Evolutionary conservation across 208 protist species (phyloP).

Genomic region (Porcisia hertigi): DNA sequence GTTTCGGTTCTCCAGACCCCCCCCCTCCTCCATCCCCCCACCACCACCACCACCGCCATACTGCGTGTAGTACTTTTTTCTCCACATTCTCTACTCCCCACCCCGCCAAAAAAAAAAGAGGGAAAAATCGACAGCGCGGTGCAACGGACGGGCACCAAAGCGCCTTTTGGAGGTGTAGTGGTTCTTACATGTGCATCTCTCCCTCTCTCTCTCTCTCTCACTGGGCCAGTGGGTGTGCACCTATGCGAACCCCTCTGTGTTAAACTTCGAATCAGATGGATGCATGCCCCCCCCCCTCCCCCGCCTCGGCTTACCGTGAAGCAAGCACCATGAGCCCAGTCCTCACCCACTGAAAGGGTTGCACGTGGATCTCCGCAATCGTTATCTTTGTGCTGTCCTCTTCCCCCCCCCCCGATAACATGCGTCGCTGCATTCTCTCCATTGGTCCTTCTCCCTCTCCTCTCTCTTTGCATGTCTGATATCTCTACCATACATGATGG

Average conservation of each 20-base stretch:
- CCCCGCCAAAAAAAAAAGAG: too few species aligned
- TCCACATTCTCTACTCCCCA: neutral
- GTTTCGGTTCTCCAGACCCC: neutral
- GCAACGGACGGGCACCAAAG: too few species aligned
- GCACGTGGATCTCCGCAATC: neutral
- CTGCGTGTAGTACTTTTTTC: neutral
- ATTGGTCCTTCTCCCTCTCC: neutral
- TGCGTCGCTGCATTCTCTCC: neutral
- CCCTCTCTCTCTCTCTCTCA: conserved; percentile 5
- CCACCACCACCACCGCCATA: neutral
- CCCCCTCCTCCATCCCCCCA: neutral
- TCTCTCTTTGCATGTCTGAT: neutral
- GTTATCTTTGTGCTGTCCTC: neutral
- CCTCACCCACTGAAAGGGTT: neutral
- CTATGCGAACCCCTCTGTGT: neutral
- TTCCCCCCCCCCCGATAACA: neutral
- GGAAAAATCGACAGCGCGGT: too few species aligned
- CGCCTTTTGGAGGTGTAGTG: neutral
- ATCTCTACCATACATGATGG: neutral
- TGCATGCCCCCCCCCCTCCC: neutral
- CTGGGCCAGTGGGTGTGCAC: neutral
- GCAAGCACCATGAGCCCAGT: neutral
- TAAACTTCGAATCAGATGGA: neutral
- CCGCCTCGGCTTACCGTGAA: neutral
- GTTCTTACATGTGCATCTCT: neutral